Conservation (phyloP, 805 yeast genomes). For the Ogataea pignaliae region DNA sequence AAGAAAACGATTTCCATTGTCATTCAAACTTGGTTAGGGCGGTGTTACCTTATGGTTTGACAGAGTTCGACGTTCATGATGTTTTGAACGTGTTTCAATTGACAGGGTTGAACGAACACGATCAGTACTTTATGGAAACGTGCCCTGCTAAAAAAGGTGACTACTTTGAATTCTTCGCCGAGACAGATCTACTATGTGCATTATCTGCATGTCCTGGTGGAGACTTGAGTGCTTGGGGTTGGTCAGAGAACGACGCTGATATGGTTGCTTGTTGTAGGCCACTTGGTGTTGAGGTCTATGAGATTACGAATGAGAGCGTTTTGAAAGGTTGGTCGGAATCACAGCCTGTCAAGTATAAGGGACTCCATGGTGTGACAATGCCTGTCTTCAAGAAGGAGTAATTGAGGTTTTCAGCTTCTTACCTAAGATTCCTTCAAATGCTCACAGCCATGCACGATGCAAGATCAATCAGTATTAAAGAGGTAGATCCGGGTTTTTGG, state of each 20-base stretch:
- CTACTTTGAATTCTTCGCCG: constrained; percentile 64
- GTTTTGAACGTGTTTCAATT: constrained; percentile 67
- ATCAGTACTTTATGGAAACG: constrained; percentile 67
- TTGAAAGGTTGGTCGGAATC: constrained; percentile 51
- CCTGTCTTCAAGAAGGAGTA: constrained; percentile 17
- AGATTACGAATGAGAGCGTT: constrained; percentile 41
- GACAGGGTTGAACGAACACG: constrained; percentile 61
- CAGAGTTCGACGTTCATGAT: constrained; percentile 65
- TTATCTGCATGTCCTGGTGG: constrained; percentile 70
- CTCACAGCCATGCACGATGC: no score
- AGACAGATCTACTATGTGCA: constrained; percentile 59
- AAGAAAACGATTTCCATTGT: constrained; percentile 62
- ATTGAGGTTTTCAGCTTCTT: not conserved
- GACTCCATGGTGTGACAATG: constrained; percentile 47
- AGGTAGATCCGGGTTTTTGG: no score
- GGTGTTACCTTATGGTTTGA: constrained; percentile 53
- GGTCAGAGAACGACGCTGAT: constrained; percentile 58
- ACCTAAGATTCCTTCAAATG: no score
- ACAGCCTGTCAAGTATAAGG: constrained; percentile 45
- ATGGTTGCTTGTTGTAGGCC: constrained; percentile 64
- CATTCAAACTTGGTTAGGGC: constrained; percentile 62
- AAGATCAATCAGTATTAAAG: no score
- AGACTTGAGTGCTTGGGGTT: constrained; percentile 62
- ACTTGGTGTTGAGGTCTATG: constrained; percentile 56
- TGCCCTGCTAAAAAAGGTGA: constrained; percentile 59